Evolutionary conservation across 176 grass and related monocot species (phyloP).

Genomic region (Urochloa ruziziensis): DNA sequence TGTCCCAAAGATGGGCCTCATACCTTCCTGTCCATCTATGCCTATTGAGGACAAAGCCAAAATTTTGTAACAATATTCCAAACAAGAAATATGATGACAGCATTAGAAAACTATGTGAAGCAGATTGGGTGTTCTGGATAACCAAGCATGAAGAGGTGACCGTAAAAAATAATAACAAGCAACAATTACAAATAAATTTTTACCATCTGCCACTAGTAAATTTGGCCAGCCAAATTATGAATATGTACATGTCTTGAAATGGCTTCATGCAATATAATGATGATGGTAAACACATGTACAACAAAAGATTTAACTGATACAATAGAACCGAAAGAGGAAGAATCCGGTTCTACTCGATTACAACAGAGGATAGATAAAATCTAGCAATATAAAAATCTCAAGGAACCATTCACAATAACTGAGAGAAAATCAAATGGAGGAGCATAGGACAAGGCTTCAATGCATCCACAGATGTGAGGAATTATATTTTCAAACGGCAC

Average conservation of each 20-base stretch:
- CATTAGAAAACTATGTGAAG: neutral
- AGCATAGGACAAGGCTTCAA: neutral
- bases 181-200: neutral
- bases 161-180: neutral
- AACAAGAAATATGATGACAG: neutral
- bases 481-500: neutral
- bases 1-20: constrained; percentile 86
- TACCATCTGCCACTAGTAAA: neutral
- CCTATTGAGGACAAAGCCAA: constrained; percentile 28
- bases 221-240: neutral
- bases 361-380: neutral
- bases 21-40: constrained; percentile 88
- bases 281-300: neutral
- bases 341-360: neutral
- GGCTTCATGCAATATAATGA: neutral
- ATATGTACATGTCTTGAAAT: neutral
- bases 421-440: neutral
- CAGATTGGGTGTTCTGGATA: neutral
- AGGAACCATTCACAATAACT: neutral
- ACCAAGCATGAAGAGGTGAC: neutral
- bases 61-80: neutral
- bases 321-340: neutral
- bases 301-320: neutral
- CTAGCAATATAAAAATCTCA: neutral
- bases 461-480: neutral